Evolutionary conservation across 495 filamentous ascomycete genomes (phyloP).

Genomic region (Penicillium cataractarum): DNA sequence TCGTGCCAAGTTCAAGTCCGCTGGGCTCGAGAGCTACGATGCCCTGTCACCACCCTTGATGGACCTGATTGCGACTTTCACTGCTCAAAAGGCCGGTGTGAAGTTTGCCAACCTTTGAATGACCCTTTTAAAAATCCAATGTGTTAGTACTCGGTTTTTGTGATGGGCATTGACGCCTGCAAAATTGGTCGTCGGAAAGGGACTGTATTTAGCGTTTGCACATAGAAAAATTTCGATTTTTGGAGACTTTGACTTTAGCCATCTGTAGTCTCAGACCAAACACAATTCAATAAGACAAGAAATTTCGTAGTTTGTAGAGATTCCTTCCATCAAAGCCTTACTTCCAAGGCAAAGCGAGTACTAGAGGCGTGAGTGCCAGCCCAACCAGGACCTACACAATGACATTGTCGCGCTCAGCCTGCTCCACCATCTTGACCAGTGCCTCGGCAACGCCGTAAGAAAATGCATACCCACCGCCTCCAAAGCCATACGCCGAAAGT

Average conservation of each 20-base stretch:
- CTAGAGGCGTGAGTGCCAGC: neutral
- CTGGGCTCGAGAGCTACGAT: conserved; percentile 61
- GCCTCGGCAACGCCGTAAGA: conserved; percentile 48
- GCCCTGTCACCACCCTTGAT: conserved; percentile 57
- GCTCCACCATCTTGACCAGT: conserved; percentile 44
- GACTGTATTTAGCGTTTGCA: conserved; percentile 5
- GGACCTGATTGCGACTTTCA: conserved; percentile 60
- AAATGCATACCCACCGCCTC: conserved; percentile 49
- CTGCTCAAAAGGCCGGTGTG: conserved; percentile 46
- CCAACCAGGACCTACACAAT: conserved; percentile 17
- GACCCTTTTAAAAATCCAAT: neutral
- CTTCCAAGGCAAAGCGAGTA: no score
- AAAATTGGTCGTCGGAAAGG: neutral
- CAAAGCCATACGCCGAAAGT: conserved; percentile 49
- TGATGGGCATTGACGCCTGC: no score
- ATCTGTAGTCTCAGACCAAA: neutral
- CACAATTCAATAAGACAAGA: no score
- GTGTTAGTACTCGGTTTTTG: neutral
- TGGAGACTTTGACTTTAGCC: neutral
- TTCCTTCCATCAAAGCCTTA: no score
- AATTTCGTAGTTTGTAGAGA: no score
- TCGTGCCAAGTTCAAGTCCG: conserved; percentile 45
- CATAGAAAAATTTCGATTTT: neutral
- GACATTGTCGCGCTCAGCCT: conserved; percentile 38
- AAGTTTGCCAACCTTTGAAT: conserved; percentile 31